Evolutionary conservation across 176 grass and related monocot genomes (phyloP).

Genomic region (Guadua angustifolia): DNA sequence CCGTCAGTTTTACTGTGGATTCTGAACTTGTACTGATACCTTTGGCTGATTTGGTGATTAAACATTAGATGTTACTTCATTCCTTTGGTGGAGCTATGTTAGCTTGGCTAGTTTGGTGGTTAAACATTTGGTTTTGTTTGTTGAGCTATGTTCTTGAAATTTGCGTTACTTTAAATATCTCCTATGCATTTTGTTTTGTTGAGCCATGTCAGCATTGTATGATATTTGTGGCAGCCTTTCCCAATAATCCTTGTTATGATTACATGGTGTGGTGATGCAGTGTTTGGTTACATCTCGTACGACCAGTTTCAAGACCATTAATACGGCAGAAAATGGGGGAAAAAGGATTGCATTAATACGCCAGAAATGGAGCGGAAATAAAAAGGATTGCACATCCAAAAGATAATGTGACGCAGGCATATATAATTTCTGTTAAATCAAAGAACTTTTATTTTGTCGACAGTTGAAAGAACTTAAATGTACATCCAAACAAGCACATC

Average conservation of each 20-base stretch:
- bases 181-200: background rate
- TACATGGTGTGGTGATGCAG: background rate
- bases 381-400: background rate
- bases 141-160: background rate
- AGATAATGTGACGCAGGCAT: background rate
- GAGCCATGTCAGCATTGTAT: background rate
- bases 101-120: background rate
- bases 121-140: background rate
- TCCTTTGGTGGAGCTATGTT: background rate
- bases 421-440: background rate
- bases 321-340: too few species aligned
- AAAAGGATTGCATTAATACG: background rate
- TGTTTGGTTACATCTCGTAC: background rate
- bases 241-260: background rate
- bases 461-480: background rate
- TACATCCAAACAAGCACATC: background rate
- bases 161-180: background rate
- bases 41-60: slow-evolving; percentile 7
- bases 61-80: slow-evolving; percentile 5
- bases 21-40: slow-evolving; percentile 26
- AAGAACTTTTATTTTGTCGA: background rate
- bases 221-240: background rate
- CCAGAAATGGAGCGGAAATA: too few species aligned
- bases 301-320: background rate
- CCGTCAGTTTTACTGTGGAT: background rate